Conservation (phyloP, 1,284 basidiomycete species). For the Cryptococcus sp. region DNA sequence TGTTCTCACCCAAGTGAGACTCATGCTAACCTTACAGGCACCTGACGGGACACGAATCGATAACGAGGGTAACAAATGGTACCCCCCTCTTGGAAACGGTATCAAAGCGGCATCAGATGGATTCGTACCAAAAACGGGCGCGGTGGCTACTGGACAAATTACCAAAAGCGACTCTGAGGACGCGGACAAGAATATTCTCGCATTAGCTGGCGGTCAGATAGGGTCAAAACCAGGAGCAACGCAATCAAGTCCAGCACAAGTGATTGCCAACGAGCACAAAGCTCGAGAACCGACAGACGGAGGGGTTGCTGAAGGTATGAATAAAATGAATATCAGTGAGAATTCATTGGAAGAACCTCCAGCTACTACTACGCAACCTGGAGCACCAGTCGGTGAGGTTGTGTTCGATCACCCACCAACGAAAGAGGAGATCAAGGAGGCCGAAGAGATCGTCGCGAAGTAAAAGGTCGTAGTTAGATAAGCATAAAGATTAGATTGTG, state of each 20-base stretch:
- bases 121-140: conserved; percentile 18
- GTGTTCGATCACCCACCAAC: conserved; percentile 42
- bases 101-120: conserved; percentile 38
- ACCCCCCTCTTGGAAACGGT: conserved; percentile 43
- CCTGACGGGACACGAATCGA: conserved; percentile 39
- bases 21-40: conserved; percentile 14
- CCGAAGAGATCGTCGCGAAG: conserved; percentile 5
- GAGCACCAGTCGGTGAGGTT: conserved; percentile 29
- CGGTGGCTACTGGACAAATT: conserved; percentile 20
- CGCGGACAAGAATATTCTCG: not conserved
- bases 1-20: not conserved
- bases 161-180: conserved; percentile 4
- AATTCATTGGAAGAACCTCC: conserved; percentile 4
- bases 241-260: not conserved
- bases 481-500: no score
- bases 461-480: not conserved
- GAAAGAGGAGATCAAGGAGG: conserved; percentile 26
- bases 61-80: conserved; percentile 29
- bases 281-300: not conserved
- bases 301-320: conserved; percentile 12
- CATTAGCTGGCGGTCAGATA: not conserved
- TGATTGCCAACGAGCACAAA: not conserved
- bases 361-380: conserved; percentile 25
- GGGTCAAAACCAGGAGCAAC: not conserved
- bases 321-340: conserved; percentile 8